Evolutionary conservation across 108 stramenopile species (phyloP).

Genomic region (Cyclotella distinguenda): DNA sequence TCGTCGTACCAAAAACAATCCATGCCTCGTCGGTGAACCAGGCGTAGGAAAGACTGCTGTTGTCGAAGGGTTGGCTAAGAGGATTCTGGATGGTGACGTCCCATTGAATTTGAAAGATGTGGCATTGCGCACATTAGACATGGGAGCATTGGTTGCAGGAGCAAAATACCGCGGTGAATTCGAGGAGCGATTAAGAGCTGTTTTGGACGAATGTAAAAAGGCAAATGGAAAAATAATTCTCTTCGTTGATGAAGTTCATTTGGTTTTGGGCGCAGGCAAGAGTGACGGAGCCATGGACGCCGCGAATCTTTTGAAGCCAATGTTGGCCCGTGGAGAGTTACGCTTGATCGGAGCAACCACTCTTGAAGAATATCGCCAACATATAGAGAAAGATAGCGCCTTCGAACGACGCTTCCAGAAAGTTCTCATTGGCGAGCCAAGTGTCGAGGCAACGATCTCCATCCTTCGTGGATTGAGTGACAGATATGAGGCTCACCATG

Average conservation of each 20-base stretch:
- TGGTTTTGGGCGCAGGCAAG: slow-evolving; percentile 95
- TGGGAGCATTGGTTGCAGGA: slow-evolving; percentile 96
- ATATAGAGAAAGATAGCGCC: slow-evolving; percentile 96
- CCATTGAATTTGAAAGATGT: slow-evolving; percentile 91
- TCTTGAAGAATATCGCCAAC: slow-evolving; percentile 90
- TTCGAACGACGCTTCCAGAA: slow-evolving; percentile 97
- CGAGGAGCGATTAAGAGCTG: slow-evolving; percentile 94
- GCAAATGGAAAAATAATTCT: slow-evolving; percentile 89
- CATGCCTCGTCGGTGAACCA: slow-evolving; percentile 92
- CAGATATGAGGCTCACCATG: slow-evolving; percentile 94
- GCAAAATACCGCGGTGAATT: slow-evolving; percentile 98
- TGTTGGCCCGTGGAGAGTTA: slow-evolving; percentile 95
- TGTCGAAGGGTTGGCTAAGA: slow-evolving; percentile 93
- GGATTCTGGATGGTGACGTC: slow-evolving; percentile 92
- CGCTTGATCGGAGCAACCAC: slow-evolving; percentile 98
- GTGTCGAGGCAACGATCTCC: slow-evolving; percentile 90
- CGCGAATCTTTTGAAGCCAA: slow-evolving; percentile 95
- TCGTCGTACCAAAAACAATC: slow-evolving; percentile 97
- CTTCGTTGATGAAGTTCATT: slow-evolving; percentile 98
- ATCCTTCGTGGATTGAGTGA: slow-evolving; percentile 95
- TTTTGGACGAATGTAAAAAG: slow-evolving; percentile 92
- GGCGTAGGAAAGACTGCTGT: slow-evolving; percentile 95
- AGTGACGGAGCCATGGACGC: slow-evolving; percentile 96
- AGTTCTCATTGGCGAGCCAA: slow-evolving; percentile 87
- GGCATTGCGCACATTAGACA: slow-evolving; percentile 86